Conservation (phyloP, 345 rosid genomes). For the Gossypium longicalyx region DNA sequence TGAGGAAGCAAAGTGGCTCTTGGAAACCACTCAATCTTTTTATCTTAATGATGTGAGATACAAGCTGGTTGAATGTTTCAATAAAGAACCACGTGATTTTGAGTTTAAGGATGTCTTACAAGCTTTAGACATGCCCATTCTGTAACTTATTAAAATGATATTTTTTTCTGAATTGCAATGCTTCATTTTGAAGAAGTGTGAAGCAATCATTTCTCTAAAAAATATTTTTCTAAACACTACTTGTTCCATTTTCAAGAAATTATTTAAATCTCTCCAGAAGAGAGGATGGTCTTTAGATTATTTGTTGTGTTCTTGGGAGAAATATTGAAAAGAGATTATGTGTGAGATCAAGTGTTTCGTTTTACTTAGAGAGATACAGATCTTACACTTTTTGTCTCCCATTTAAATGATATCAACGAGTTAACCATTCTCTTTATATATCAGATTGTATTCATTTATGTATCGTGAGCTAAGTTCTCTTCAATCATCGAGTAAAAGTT, state of each 20-base stretch:
- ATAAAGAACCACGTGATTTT: slow-evolving; percentile 67
- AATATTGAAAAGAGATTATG: not conserved
- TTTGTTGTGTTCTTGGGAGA: not conserved
- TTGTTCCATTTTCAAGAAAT: slow-evolving; percentile 4
- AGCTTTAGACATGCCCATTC: slow-evolving; percentile 71
- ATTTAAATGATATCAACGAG: not conserved
- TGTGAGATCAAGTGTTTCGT: not conserved
- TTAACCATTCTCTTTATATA: not conserved
- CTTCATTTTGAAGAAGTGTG: not conserved
- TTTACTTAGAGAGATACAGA: not conserved
- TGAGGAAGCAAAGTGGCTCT: slow-evolving; percentile 82
- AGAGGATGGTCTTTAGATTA: not conserved
- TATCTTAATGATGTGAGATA: slow-evolving; percentile 75
- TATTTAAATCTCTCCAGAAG: not conserved
- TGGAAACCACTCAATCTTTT: slow-evolving; percentile 84
- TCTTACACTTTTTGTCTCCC: not conserved
- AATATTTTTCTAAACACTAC: not conserved
- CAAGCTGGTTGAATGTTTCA: slow-evolving; percentile 78
- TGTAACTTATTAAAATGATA: slow-evolving; percentile 29
- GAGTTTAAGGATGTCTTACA: slow-evolving; percentile 84
- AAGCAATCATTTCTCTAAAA: not conserved
- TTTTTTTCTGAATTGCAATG: not conserved
- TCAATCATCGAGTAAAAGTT: no score
- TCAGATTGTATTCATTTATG: not conserved
- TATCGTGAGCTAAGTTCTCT: not conserved